Base-by-base conservation (phyloP, 495 filamentous ascomycete species). In the Corynascus novoguineensis region DNA sequence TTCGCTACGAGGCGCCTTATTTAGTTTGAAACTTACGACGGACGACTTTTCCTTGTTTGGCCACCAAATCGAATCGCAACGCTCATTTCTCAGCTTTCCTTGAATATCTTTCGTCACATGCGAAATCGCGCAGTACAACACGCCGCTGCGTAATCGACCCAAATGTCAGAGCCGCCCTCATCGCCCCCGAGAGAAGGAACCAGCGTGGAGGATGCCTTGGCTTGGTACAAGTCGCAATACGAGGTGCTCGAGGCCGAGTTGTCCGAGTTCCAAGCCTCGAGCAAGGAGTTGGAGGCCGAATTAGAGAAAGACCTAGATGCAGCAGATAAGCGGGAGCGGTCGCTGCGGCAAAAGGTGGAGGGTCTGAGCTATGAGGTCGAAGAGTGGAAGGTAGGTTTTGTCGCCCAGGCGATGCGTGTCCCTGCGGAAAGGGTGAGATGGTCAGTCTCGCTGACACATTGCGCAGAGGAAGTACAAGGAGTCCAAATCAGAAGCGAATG, bases 291-390 rank as follows among this genome's bases (percentile, higher is more conserved):
- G 41, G 93, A 98, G 70, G 82, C 88, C 38, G 95, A 97, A 71
- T 78, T 98, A 45, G 93, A 98, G 74, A 93, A 91, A 79, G 93
- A 98, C 68, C 82, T 97, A 46, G 95, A 98, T 69, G 88, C 89
- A 21, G 90, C 91, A 37, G 93, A 98, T 78, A 92, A 93, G 75
- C 82, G 89, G 63, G 93, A 98, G 70, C 81, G 90, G 55, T 78
- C 82, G 55, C 72, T 97, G 63, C 83, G 90, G 67, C 86, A 92
- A 69, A 96, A 93, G 73, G 85, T 88, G 2, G 93, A 97, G 65
- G 78, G 73, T 25, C 68, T 96, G 63, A 82, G 81, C 53, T 97
- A 89, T 65, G 90, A 97, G 67, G 91, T 92, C 0, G 92, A 96
- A 19, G 93, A 98, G 73, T 98, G 93, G 93, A 97, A 98, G 83